Base-by-base conservation (phyloP, 768 basidiomycete genomes). In the Dictyophora rubrovolvata region DNA sequence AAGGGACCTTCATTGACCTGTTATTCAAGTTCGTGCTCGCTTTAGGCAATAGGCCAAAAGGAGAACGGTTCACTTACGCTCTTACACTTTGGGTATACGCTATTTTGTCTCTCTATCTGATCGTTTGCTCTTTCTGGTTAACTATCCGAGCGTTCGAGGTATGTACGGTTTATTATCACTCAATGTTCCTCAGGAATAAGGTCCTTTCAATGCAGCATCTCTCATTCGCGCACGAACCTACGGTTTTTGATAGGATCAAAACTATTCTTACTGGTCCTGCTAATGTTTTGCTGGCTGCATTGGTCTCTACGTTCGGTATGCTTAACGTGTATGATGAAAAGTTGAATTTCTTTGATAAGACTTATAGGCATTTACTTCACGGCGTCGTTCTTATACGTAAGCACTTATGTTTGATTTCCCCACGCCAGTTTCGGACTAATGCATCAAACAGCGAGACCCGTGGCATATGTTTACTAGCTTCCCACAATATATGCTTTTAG, bases 401-500 rank as follows among this genome's bases (percentile, higher is more conserved):
- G 89, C 76, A 28, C 0, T 14, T 49, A 9, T 17, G 37, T 23
- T 5, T 48, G 28, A 33, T 46, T 5, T 59, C 33, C n/a, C 7
- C 28, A 28, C 28, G 28, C 7, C 7, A 7, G 34, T n/a, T 49
- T n/a, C n/a, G 28, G 18, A 2, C 42, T 18, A 59, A 36, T 1
- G 53, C 23, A 33, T 55, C 21, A 61, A 58, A 56, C 20, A 93
- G 88, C 85, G 90, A 62, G 94, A 97, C 72, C 94, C 94, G 5
- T 97, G 94, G 94, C 94, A 97, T 72, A 87, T 98, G 85, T 85
- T 94, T 72, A 89, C 90, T 22, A 93, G 90, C 65, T 93, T 96
- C 79, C 74, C 86, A 65, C 94, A 94, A 69, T 95, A 94, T 69
- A 74, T 95, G 53, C 85, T 85, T 66, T 71, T 98, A 59, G 95